Conservation (phyloP, 2,329 filamentous ascomycete species). For the Thelonectria olida region DNA sequence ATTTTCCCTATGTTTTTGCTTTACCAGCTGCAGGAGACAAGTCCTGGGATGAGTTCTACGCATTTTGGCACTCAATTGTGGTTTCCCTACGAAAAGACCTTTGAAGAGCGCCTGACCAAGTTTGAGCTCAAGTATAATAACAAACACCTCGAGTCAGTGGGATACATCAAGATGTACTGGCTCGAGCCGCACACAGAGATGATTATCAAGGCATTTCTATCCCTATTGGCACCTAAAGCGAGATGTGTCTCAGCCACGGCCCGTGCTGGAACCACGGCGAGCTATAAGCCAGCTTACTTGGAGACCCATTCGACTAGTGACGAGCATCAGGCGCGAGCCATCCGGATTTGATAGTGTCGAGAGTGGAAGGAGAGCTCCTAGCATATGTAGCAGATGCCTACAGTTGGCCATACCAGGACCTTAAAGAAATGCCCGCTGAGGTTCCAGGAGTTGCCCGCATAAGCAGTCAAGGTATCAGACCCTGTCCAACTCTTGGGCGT, state of each 20-base stretch:
- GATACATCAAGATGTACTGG: background rate
- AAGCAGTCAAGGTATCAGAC: background rate
- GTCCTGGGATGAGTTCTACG: background rate
- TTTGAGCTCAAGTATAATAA: background rate
- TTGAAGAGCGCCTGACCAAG: background rate
- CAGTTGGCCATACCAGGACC: background rate
- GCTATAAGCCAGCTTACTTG: background rate
- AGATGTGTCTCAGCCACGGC: background rate
- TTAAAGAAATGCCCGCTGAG: background rate
- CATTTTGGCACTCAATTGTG: background rate
- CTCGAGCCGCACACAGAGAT: background rate
- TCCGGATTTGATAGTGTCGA: background rate
- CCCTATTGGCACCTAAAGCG: background rate
- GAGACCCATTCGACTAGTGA: too few relatives aligned
- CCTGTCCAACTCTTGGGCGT: background rate
- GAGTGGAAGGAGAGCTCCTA: background rate
- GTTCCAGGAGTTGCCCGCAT: background rate
- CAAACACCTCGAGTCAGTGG: background rate
- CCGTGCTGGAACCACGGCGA: background rate
- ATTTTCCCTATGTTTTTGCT: too few relatives aligned
- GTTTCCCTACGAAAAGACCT: background rate
- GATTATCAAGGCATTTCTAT: background rate
- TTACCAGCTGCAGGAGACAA: too few relatives aligned
- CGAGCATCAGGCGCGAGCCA: background rate
- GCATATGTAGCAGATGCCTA: background rate